Base-by-base conservation (phyloP, 768 basidiomycete species). In the Amanita jacksonii region DNA sequence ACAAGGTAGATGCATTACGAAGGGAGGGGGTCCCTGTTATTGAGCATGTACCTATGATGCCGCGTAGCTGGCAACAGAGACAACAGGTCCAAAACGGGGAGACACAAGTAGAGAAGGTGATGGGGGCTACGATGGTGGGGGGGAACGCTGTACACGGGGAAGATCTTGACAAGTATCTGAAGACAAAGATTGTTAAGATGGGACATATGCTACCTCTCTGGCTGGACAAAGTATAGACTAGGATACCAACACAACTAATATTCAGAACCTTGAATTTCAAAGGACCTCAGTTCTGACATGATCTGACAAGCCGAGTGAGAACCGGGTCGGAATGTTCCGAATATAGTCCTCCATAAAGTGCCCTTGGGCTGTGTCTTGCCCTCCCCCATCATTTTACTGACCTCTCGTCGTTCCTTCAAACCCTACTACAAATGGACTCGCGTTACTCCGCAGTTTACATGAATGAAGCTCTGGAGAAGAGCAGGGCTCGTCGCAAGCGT, bases 171-270 rank as follows among this genome's bases (percentile, higher is more conserved):
- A 90, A 85, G 64, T 99, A 99, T 60, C 63, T 99, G 54, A 76
- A 86, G 59, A 98, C 96, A 30, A 99, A 99, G 62, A 81, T 98
- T n/a, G 65, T 90, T 58, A 74, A 85, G 48, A 99, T 99, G 96
- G 96, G 96, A 9, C 96, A 99, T 59, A 81, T 94, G 68, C 66
- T 96, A 20, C 78, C 82, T 24, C 57, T 84, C 42, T 69, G 66
- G 68, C 58, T 69, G 57, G 67, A 68, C 27, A 12, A 28, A 6
- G 27, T 12, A 12, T 28, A 28, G 27, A 28, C 7, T 28, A 28
- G 27, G 6, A 28, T 6, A 12, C 7, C 27, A 28, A n/a, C n/a
- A n/a, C n/a, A n/a, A n/a, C n/a, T n/a, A n/a, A n/a, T n/a, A n/a
- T n/a, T n/a, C n/a, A n/a, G n/a, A n/a, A n/a, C n/a, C n/a, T n/a